Percentiles rank a stretch among this genome's conserved stretches.
These are phyloP conservation scores for Aspergillus amoenus DNA, from an alignment of 2,329 filamentous ascomycete species.

Conservation along the genomic window DNA sequence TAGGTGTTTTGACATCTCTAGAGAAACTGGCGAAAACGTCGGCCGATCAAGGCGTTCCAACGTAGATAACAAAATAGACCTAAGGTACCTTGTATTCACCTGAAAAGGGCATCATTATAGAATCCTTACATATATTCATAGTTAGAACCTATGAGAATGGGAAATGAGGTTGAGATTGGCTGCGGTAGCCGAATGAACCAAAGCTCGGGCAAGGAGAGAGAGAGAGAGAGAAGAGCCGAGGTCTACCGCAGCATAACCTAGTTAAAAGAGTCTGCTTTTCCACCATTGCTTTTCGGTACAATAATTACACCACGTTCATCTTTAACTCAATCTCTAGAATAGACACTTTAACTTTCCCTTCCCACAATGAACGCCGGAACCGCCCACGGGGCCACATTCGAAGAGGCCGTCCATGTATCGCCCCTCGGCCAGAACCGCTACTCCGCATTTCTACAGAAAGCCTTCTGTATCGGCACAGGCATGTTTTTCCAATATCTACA, in stretches of 20 bases:
- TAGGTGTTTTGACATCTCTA: conserved; percentile 54
- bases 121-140: neutral
- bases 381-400: conserved; percentile 31
- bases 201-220: neutral
- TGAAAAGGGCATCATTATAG: neutral
- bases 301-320: neutral
- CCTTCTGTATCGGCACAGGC: conserved; percentile 68
- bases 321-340: neutral
- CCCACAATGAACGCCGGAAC: conserved; percentile 8
- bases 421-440: conserved; percentile 56
- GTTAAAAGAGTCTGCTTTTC: conserved; percentile 1
- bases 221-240: conserved; percentile 2
- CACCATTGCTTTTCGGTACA: neutral
- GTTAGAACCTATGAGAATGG: neutral
- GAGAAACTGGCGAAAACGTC: conserved; percentile 49
- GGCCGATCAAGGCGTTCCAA: neutral
- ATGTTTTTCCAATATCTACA: conserved; percentile 15
- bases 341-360: neutral
- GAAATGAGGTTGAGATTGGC: neutral
- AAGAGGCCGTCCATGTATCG: conserved; percentile 38
- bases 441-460: conserved; percentile 52
- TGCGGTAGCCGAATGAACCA: conserved; percentile 2
- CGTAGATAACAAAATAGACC: neutral
- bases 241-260: neutral
- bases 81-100: neutral